Conservation (phyloP, 768 basidiomycete genomes). For the Lanmaoa pseudosensibilis region DNA sequence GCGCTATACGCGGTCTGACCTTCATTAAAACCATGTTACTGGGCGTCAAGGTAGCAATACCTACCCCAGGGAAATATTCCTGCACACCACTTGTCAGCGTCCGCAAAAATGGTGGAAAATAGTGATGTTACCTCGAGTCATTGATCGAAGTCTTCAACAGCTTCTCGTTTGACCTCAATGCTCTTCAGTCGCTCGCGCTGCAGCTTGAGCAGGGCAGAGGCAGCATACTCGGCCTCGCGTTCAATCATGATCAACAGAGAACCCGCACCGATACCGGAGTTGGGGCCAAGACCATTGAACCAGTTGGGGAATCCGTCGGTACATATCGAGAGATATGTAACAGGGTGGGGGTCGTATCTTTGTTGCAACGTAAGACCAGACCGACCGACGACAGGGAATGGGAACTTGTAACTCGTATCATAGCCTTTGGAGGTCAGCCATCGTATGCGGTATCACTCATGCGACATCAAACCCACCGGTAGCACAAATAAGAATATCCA, state of each 20-base stretch:
- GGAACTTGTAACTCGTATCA: conserved; percentile 48
- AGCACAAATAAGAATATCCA: conserved; percentile 64
- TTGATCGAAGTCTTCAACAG: conserved; percentile 61
- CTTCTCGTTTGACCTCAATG: conserved; percentile 57
- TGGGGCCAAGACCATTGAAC: conserved; percentile 61
- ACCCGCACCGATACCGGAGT: conserved; percentile 53
- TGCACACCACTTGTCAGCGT: not conserved
- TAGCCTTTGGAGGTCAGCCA: conserved; percentile 28
- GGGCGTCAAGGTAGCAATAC: not conserved
- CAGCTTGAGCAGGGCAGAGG: conserved; percentile 55
- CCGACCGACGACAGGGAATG: conserved; percentile 55
- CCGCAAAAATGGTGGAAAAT: no score
- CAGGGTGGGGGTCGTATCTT: conserved; percentile 55
- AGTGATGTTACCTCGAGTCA: conserved; percentile 47
- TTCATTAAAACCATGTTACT: conserved; percentile 1
- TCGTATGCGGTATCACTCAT: not conserved
- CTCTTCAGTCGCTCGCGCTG: conserved; percentile 62
- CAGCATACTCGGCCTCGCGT: conserved; percentile 56
- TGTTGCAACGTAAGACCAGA: conserved; percentile 51
- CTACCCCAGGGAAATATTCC: conserved; percentile 19
- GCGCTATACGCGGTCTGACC: conserved; percentile 55
- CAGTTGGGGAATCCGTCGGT: conserved; percentile 71
- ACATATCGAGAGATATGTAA: conserved; percentile 57
- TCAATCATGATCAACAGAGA: conserved; percentile 58
- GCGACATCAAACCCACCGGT: conserved; percentile 39